A percentile compares a stretch with the other conserved stretches of the same genome.
These are phyloP conservation scores for Coniochaeta sp. DNA, from an alignment of 2,329 filamentous ascomycete species.

Conservation along the genomic window DNA sequence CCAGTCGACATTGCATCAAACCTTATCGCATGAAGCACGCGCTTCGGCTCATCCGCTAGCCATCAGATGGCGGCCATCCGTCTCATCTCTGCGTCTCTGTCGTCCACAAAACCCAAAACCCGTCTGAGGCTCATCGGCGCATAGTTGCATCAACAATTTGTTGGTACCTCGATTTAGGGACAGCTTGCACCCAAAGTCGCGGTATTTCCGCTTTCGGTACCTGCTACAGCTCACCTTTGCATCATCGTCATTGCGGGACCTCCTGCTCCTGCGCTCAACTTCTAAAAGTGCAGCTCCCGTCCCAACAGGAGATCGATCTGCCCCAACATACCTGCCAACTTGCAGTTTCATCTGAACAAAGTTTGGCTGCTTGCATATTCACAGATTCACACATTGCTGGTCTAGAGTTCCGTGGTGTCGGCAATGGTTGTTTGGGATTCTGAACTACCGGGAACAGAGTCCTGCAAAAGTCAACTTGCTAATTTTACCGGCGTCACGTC, in stretches of 20 bases:
- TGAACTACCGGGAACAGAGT: neutral
- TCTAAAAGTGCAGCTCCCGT: neutral
- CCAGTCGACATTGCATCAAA: neutral
- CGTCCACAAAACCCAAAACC: neutral
- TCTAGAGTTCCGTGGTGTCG: no score
- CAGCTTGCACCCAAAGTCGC: neutral
- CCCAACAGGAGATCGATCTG: neutral
- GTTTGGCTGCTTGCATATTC: neutral
- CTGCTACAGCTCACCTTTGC: neutral
- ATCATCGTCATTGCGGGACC: neutral
- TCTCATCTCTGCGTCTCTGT: neutral
- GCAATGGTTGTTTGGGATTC: neutral
- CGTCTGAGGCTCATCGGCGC: neutral
- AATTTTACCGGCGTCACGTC: neutral
- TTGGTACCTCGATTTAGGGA: neutral
- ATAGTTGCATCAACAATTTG: neutral
- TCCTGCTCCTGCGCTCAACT: neutral
- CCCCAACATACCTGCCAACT: neutral
- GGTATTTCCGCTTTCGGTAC: neutral
- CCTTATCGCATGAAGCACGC: neutral
- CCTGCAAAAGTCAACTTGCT: neutral
- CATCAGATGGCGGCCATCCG: slow-evolving; percentile 1
- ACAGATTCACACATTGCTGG: no score
- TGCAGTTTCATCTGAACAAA: neutral
- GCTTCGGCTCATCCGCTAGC: neutral